phyloP scores from a whole-genome alignment of 768 basidiomycete genomes.

The Rhodotorula taiwanensis region DNA sequence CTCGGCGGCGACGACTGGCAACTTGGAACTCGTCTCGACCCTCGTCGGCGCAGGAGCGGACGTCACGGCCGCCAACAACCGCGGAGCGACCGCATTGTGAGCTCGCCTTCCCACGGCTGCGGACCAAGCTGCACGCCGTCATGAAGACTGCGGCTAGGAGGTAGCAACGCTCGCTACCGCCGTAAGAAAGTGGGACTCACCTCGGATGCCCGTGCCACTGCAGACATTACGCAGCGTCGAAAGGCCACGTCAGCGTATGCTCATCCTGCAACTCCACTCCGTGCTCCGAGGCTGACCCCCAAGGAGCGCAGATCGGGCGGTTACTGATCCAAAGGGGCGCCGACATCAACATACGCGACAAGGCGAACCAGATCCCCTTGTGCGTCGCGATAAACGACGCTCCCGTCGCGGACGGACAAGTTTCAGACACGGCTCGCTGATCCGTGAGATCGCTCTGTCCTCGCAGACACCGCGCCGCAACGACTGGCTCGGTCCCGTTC shows the following conservation, averaged over 20 bases:
- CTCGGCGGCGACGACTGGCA: slow-evolving; percentile 62
- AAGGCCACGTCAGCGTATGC: slow-evolving; percentile 67
- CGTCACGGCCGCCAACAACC: slow-evolving; percentile 68
- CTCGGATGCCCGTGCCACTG: background rate
- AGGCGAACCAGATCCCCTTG: slow-evolving; percentile 86
- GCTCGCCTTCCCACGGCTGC: too few species aligned
- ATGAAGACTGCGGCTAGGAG: too few species aligned
- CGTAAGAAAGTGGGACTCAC: background rate
- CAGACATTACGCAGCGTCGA: slow-evolving; percentile 90
- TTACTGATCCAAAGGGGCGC: slow-evolving; percentile 39
- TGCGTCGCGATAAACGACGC: too few species aligned
- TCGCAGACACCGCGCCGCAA: slow-evolving; percentile 83
- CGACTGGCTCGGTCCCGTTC: slow-evolving; percentile 87
- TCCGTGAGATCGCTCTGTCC: too few species aligned
- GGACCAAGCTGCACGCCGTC: too few species aligned
- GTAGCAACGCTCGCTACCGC: too few species aligned
- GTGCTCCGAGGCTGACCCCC: too few species aligned
- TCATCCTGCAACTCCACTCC: too few species aligned
- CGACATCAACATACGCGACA: slow-evolving; percentile 90
- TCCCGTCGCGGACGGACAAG: too few species aligned
- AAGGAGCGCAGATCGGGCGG: slow-evolving; percentile 36
- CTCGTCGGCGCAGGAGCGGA: slow-evolving; percentile 76
- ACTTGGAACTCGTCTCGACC: slow-evolving; percentile 65
- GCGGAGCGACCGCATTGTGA: slow-evolving; percentile 76
- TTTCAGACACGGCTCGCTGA: too few species aligned